These are phyloP conservation scores for Aspergillus felis DNA, from an alignment of 2,329 filamentous ascomycete species.

Conservation along the genomic window DNA sequence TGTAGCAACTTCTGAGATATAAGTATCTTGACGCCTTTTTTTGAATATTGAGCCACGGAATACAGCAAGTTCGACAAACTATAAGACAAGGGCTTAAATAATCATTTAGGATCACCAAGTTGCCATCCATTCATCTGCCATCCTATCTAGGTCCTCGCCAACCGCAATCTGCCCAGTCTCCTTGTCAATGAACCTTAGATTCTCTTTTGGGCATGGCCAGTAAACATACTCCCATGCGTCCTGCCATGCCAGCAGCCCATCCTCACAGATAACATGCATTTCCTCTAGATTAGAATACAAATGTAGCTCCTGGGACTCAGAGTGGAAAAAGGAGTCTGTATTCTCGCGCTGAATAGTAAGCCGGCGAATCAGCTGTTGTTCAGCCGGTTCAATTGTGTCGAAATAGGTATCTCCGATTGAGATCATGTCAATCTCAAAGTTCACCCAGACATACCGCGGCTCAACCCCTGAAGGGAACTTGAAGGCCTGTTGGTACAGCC, in stretches of 20 bases:
- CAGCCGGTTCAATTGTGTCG: background rate
- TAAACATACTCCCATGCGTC: background rate
- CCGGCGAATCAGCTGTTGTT: background rate
- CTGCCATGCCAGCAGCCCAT: background rate
- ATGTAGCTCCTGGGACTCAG: background rate
- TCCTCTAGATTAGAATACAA: background rate
- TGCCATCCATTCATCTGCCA: background rate
- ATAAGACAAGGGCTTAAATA: background rate
- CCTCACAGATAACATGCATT: background rate
- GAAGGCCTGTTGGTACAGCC: background rate
- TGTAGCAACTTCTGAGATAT: too few species aligned
- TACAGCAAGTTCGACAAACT: too few species aligned
- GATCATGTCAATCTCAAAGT: slow-evolving; percentile 4
- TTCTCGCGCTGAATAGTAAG: background rate
- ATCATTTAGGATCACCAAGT: background rate
- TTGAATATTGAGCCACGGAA: too few species aligned
- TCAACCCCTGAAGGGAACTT: background rate
- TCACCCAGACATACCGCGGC: background rate
- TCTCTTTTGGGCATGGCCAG: slow-evolving; percentile 1
- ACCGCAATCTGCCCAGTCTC: background rate
- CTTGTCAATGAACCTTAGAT: slow-evolving; percentile 4
- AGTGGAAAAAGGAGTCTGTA: slow-evolving; percentile 1
- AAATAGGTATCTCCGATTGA: background rate
- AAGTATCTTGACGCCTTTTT: too few species aligned
- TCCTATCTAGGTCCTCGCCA: slow-evolving; percentile 6